Evolutionary conservation across 768 basidiomycete species (phyloP).

Genomic region (Kwoniella europaea): DNA sequence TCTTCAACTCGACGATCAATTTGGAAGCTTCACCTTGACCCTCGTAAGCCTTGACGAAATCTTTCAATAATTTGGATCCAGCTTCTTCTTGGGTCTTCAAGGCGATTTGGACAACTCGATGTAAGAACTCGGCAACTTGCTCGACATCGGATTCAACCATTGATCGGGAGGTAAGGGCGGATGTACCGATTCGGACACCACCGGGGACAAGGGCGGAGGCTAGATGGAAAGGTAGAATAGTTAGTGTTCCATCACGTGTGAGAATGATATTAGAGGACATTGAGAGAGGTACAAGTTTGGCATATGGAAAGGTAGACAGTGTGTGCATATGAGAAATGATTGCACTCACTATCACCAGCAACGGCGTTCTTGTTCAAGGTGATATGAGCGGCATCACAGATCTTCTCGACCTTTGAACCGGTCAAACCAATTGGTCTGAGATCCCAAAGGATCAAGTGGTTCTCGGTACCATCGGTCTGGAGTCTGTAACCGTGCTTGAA

Average conservation of each 20-base stretch:
- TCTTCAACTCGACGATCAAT: conserved; percentile 73
- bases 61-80: conserved; percentile 90
- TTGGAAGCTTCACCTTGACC: conserved; percentile 65
- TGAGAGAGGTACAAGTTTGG: no score
- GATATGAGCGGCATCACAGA: conserved; percentile 94
- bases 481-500: conserved; percentile 86
- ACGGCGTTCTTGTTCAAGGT: conserved; percentile 90
- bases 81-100: conserved; percentile 91
- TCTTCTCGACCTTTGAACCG: conserved; percentile 98
- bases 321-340: background rate
- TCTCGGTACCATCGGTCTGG: conserved; percentile 95
- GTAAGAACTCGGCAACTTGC: conserved; percentile 83
- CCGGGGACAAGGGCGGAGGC: conserved; percentile 92
- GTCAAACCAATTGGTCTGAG: conserved; percentile 91
- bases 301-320: background rate
- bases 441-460: conserved; percentile 98
- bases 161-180: conserved; percentile 90
- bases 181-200: conserved; percentile 93
- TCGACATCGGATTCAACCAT: conserved; percentile 88
- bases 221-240: conserved; percentile 12
- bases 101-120: conserved; percentile 91
- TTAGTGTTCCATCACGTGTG: background rate
- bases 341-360: conserved; percentile 74
- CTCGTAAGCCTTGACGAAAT: conserved; percentile 76
- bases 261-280: background rate